Percentiles rank a stretch among this genome's conserved stretches.
Evolutionary conservation across 1,139 yeast genomes (phyloP).

Genomic region (Hemisphaericaspora xylofermentans): DNA sequence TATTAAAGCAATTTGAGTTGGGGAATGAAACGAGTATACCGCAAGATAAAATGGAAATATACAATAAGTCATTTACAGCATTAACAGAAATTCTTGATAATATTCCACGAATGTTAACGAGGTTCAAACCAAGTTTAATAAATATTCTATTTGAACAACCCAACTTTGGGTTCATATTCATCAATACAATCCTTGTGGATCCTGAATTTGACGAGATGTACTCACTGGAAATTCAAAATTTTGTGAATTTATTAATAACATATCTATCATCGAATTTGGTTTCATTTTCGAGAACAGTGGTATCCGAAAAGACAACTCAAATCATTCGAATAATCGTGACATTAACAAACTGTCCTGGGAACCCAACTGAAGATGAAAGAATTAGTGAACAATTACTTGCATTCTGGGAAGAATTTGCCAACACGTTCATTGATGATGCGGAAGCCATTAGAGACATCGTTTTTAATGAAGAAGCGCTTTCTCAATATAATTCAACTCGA

Average conservation of each 20-base stretch:
- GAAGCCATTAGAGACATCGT: slow-evolving; percentile 38
- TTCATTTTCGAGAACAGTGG: slow-evolving; percentile 46
- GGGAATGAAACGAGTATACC: slow-evolving; percentile 5
- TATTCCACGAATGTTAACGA: slow-evolving; percentile 40
- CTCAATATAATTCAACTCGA: slow-evolving; percentile 28
- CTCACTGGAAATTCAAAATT: slow-evolving; percentile 44
- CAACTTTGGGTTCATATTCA: slow-evolving; percentile 40
- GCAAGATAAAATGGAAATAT: slow-evolving; percentile 19
- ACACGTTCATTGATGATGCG: slow-evolving; percentile 57
- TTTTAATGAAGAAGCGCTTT: slow-evolving; percentile 14
- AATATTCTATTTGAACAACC: slow-evolving; percentile 35
- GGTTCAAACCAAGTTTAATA: slow-evolving; percentile 22
- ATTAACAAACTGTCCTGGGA: slow-evolving; percentile 59
- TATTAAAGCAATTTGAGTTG: slow-evolving; percentile 23
- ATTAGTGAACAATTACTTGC: slow-evolving; percentile 67
- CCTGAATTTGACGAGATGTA: slow-evolving; percentile 30
- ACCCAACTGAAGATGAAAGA: slow-evolving; percentile 65
- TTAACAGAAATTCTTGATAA: slow-evolving; percentile 48
- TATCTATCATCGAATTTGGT: slow-evolving; percentile 54
- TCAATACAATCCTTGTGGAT: slow-evolving; percentile 23
- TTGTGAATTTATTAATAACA: slow-evolving; percentile 52
- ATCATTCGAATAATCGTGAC: slow-evolving; percentile 52
- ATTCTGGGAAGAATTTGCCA: slow-evolving; percentile 80
- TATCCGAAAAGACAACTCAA: slow-evolving; percentile 35
- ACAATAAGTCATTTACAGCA: slow-evolving; percentile 32